These are phyloP conservation scores for Sporothrix brunneoviolacea DNA, from an alignment of 2,329 filamentous ascomycete species.

Conservation along the genomic window DNA sequence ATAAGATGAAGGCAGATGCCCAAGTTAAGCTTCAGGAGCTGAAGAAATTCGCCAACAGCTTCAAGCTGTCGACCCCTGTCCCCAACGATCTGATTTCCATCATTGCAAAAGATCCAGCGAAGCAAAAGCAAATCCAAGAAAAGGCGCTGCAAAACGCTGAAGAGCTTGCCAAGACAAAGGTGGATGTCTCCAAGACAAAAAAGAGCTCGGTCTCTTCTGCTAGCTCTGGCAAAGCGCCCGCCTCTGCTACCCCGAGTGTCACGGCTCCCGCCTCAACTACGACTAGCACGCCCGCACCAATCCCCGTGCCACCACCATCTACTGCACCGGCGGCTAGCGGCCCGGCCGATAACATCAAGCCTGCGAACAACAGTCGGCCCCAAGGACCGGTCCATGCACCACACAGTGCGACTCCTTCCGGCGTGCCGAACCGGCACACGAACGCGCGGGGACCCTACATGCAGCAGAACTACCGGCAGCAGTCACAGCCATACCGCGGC, in stretches of 20 bases:
- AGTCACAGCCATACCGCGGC: conserved; percentile 41
- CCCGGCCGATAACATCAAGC: not conserved
- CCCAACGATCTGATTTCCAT: conserved; percentile 89
- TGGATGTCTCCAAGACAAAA: conserved; percentile 40
- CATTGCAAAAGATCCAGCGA: conserved; percentile 90
- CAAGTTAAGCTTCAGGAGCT: conserved; percentile 89
- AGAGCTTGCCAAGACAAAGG: conserved; percentile 45
- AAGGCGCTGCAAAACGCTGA: conserved; percentile 75
- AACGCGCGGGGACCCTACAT: conserved; percentile 42
- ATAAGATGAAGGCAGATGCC: conserved; percentile 66
- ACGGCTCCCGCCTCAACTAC: conserved; percentile 9
- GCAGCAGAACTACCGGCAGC: conserved; percentile 40
- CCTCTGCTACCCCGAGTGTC: not conserved
- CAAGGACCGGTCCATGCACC: conserved; percentile 10
- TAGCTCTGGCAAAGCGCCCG: not conserved
- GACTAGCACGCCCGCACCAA: not conserved
- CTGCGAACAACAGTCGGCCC: conserved; percentile 7
- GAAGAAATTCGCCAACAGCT: conserved; percentile 88
- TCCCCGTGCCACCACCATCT: not conserved
- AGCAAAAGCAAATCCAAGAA: conserved; percentile 88
- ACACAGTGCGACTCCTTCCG: conserved; percentile 25
- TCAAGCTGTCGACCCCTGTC: conserved; percentile 90
- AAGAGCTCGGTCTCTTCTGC: conserved; percentile 31
- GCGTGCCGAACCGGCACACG: conserved; percentile 37
- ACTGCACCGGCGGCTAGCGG: not conserved